A percentile compares a stretch with the other conserved stretches of the same genome.
Conservation (phyloP, 441 rosid genomes). For the Dalechampia spathulata region DNA sequence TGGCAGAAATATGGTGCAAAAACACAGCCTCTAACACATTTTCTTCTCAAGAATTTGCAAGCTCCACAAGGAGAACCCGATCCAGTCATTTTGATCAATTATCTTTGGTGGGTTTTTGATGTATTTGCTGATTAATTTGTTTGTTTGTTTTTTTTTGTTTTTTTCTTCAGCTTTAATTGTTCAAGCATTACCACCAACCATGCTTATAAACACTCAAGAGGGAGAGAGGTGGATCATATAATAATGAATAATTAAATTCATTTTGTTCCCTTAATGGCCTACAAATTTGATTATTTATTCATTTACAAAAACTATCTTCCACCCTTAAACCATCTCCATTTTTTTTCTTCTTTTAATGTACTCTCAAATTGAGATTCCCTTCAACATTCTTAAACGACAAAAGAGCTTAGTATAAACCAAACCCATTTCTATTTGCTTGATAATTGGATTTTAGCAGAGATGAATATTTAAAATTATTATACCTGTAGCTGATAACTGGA, state of each 20-base stretch:
- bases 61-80: constrained; percentile 95
- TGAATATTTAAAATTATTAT: too few relatives aligned
- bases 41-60: constrained; percentile 92
- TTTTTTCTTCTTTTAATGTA: too few relatives aligned
- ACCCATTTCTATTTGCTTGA: constrained; percentile 26
- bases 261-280: constrained; percentile 69
- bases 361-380: too few relatives aligned
- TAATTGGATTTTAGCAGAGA: constrained; percentile 20
- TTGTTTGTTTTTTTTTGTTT: background rate
- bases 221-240: constrained; percentile 51
- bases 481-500: too few relatives aligned
- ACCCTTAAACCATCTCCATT: constrained; percentile 16
- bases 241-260: constrained; percentile 44
- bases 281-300: constrained; percentile 53
- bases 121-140: constrained; percentile 3
- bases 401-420: too few relatives aligned
- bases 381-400: too few relatives aligned
- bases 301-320: constrained; percentile 26
- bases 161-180: constrained; percentile 26
- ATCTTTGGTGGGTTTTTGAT: background rate
- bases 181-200: constrained; percentile 20
- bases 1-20: constrained; percentile 96
- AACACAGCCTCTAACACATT: constrained; percentile 84
- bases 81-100: constrained; percentile 42
- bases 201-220: constrained; percentile 60